Conservation (phyloP, 2,329 filamentous ascomycete species). For the Scolecobasidium constrictum region DNA sequence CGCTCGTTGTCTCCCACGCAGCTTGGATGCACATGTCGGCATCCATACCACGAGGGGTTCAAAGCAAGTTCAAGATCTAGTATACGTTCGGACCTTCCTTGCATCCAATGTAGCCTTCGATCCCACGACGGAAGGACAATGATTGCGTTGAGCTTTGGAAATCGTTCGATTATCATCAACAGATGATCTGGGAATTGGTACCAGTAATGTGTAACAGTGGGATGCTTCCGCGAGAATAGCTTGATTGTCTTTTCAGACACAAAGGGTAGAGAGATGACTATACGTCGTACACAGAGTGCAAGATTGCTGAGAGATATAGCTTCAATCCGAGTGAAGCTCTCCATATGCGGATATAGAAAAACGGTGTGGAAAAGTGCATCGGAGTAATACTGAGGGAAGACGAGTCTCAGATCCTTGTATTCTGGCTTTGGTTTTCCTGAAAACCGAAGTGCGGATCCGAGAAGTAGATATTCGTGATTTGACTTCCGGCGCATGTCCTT, state of each 20-base stretch:
- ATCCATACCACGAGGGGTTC: neutral
- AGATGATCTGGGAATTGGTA: neutral
- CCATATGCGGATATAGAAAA: neutral
- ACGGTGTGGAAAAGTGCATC: neutral
- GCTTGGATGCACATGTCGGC: neutral
- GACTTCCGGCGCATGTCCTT: neutral
- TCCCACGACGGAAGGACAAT: neutral
- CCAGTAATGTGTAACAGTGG: no score
- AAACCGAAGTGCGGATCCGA: no score
- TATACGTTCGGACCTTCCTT: neutral
- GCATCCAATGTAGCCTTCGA: neutral
- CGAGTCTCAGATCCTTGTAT: neutral
- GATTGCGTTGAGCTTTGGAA: neutral
- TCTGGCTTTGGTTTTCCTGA: neutral
- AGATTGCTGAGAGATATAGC: neutral
- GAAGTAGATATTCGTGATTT: neutral
- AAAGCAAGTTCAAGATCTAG: neutral
- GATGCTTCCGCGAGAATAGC: neutral
- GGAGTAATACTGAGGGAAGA: neutral
- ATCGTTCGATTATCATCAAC: neutral
- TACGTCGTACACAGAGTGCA: neutral
- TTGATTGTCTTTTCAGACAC: neutral
- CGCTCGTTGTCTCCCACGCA: neutral
- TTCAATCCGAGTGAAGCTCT: neutral
- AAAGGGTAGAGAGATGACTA: neutral